phyloP scores from a whole-genome alignment of 106 monocot species.

The Gastrodia elata region DNA sequence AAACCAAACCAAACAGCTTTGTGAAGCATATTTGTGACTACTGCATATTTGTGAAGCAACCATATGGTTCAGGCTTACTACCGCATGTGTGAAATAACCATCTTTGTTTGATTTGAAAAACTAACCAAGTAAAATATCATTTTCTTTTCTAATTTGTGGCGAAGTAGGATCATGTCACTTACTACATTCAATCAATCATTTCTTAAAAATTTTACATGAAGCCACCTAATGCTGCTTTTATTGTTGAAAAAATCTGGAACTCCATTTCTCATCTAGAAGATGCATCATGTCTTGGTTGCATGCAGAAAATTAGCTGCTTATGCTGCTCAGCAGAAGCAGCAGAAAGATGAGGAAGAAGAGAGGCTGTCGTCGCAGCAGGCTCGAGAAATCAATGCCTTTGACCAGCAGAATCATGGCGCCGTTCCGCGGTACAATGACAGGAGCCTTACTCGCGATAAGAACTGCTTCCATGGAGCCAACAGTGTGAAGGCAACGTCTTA shows the following conservation, averaged over 20 bases:
- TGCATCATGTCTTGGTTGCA: background rate
- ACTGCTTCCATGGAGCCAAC: conserved; percentile 88
- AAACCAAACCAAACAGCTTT: too few species aligned
- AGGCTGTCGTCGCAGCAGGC: conserved; percentile 52
- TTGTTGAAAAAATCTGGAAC: background rate
- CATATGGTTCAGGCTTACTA: too few species aligned
- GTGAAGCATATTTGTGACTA: too few species aligned
- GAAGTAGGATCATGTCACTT: background rate
- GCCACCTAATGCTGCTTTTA: background rate
- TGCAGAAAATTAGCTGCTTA: conserved; percentile 69
- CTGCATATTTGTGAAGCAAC: too few species aligned
- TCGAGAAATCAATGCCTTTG: conserved; percentile 68
- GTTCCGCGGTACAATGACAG: conserved; percentile 66
- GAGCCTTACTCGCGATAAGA: conserved; percentile 27
- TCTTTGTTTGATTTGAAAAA: too few species aligned
- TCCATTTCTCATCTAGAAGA: background rate
- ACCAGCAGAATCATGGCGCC: conserved; percentile 89
- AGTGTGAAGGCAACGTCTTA: conserved; percentile 87
- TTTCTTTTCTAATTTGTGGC: background rate
- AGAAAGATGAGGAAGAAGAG: conserved; percentile 70
- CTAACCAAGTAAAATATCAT: too few species aligned
- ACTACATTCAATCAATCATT: background rate
- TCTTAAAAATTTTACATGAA: background rate
- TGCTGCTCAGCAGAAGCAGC: conserved; percentile 66
- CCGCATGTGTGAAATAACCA: too few species aligned